Conservation (phyloP, 495 filamentous ascomycete species). For the Talaromyces nanjingensis region DNA sequence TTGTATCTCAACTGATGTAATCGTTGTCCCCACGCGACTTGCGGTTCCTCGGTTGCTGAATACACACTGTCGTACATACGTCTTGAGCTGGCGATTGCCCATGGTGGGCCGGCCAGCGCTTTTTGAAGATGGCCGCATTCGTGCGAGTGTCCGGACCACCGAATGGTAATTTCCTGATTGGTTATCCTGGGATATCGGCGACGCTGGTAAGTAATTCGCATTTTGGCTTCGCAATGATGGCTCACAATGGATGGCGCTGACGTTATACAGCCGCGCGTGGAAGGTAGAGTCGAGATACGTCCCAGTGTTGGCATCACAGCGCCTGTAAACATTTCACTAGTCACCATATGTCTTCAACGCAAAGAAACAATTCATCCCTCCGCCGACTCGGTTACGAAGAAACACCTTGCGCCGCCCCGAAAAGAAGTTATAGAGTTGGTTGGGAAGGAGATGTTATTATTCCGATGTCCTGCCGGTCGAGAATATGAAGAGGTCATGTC, state of each 20-base stretch:
- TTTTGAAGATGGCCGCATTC: constrained; percentile 69
- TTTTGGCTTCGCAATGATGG: not conserved
- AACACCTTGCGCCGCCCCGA: constrained; percentile 82
- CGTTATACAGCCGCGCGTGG: constrained; percentile 71
- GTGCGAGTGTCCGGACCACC: constrained; percentile 96
- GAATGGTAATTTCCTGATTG: constrained; percentile 93
- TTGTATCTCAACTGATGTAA: not conserved
- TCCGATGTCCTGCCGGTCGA: constrained; percentile 73
- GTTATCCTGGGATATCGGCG: constrained; percentile 96
- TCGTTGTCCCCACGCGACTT: not conserved
- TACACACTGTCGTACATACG: not conserved
- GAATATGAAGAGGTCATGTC: constrained; percentile 81
- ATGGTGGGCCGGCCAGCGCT: constrained; percentile 38
- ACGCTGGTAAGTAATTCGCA: constrained; percentile 64
- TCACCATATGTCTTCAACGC: constrained; percentile 87
- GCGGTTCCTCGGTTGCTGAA: not conserved
- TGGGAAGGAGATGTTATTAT: constrained; percentile 90
- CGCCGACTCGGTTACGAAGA: constrained; percentile 88
- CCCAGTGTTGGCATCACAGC: constrained; percentile 75
- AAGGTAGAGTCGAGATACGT: constrained; percentile 96
- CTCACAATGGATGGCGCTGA: not conserved
- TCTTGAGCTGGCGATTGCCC: constrained; percentile 26
- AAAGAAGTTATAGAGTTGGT: constrained; percentile 89
- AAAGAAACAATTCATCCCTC: constrained; percentile 95
- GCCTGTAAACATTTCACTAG: constrained; percentile 84